phyloP scores from a whole-genome alignment of 495 filamentous ascomycete species.

The Penicillium odoratum region DNA sequence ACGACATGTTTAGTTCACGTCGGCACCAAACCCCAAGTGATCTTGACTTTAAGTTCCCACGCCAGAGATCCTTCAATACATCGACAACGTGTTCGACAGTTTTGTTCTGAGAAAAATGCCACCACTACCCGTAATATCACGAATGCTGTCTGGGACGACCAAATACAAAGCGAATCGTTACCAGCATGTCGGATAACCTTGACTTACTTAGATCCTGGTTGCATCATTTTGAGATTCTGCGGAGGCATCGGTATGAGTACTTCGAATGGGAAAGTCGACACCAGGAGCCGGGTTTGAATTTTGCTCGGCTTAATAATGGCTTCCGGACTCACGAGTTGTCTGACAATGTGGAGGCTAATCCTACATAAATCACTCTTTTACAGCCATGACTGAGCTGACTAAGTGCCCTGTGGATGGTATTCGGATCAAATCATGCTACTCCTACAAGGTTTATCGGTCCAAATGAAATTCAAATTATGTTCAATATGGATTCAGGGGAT shows the following conservation, averaged over 20 bases:
- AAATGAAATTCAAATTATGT: too few species aligned
- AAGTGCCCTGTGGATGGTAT: too few species aligned
- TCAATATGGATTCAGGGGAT: too few species aligned
- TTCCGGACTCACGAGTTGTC: background rate
- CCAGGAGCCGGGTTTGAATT: background rate
- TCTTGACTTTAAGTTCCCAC: constrained; percentile 55
- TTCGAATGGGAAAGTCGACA: background rate
- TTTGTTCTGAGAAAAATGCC: constrained; percentile 51
- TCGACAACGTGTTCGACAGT: constrained; percentile 51
- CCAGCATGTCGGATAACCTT: constrained; percentile 44
- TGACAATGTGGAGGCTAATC: too few species aligned
- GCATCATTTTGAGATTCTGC: background rate
- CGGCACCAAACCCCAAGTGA: constrained; percentile 63
- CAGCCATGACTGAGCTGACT: too few species aligned
- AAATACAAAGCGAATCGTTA: constrained; percentile 45
- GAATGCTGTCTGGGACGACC: constrained; percentile 50
- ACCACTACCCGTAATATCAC: constrained; percentile 45
- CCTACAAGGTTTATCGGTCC: too few species aligned
- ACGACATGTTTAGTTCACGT: constrained; percentile 38
- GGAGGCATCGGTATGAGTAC: background rate
- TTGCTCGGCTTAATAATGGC: background rate
- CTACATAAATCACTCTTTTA: too few species aligned
- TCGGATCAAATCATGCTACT: too few species aligned
- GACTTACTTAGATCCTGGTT: constrained; percentile 24
- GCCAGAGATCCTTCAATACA: constrained; percentile 60